Conservation (phyloP, 116 monocot species). For the Trichopus zeylanicus region DNA sequence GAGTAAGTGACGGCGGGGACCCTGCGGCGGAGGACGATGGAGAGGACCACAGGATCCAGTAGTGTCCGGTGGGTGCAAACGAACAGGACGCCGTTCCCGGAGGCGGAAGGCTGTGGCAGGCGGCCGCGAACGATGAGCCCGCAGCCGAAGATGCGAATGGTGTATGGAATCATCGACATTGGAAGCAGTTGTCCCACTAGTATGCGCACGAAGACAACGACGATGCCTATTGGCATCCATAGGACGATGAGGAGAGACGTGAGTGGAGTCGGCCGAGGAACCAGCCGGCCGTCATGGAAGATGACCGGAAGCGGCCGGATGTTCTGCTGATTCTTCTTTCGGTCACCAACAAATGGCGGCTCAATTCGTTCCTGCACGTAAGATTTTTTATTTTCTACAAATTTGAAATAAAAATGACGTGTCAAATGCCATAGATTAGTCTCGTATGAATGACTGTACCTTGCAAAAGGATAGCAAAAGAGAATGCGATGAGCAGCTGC, state of each 20-base stretch:
- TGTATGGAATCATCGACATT: slow-evolving; percentile 37
- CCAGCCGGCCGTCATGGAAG: slow-evolving; percentile 94
- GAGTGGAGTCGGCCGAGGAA: slow-evolving; percentile 56
- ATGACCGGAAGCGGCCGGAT: slow-evolving; percentile 57
- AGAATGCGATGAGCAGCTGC: slow-evolving; percentile 6
- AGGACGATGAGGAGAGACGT: slow-evolving; percentile 65
- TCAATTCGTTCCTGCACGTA: slow-evolving; percentile 26
- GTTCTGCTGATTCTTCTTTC: background rate
- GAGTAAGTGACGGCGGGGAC: slow-evolving; percentile 81
- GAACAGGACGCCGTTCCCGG: slow-evolving; percentile 53
- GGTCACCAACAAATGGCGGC: slow-evolving; percentile 8
- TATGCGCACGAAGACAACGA: slow-evolving; percentile 56
- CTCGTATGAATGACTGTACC: no score
- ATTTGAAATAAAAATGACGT: no score
- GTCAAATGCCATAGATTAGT: no score
- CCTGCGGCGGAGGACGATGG: slow-evolving; percentile 50
- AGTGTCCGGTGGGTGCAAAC: slow-evolving; percentile 96
- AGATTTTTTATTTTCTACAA: no score
- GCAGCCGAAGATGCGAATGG: slow-evolving; percentile 47
- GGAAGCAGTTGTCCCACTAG: slow-evolving; percentile 45
- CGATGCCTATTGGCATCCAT: slow-evolving; percentile 67
- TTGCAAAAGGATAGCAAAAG: no score
- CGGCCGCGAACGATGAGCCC: slow-evolving; percentile 44
- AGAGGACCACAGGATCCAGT: slow-evolving; percentile 80
- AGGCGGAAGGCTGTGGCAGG: slow-evolving; percentile 21